A percentile compares a stretch with the other conserved stretches of the same genome.
phyloP scores from a whole-genome alignment of 2,329 filamentous ascomycete species.

The Colletotrichum godetiae region DNA sequence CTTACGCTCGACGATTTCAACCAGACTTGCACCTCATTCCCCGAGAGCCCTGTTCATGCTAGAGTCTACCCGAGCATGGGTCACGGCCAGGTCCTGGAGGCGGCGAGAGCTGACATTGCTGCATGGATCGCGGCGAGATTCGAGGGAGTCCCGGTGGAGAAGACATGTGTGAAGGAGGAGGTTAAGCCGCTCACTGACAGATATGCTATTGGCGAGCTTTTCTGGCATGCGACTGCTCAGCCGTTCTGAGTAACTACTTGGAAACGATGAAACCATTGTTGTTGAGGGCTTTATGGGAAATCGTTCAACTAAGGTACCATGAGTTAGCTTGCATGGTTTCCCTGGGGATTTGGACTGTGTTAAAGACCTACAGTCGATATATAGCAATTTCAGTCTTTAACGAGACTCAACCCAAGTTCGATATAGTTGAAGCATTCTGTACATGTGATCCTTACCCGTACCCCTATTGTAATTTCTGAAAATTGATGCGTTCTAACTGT shows the following conservation, averaged over 20 bases:
- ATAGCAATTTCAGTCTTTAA: too few species aligned
- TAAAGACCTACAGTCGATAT: too few species aligned
- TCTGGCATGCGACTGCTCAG: not conserved
- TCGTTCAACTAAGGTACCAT: too few species aligned
- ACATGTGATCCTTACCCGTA: too few species aligned
- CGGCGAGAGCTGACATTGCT: slow-evolving; percentile 14
- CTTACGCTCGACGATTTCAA: not conserved
- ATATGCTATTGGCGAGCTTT: slow-evolving; percentile 6
- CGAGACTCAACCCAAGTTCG: too few species aligned
- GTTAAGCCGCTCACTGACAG: slow-evolving; percentile 4
- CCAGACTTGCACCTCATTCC: slow-evolving; percentile 14
- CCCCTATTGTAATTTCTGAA: too few species aligned
- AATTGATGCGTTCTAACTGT: too few species aligned
- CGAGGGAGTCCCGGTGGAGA: slow-evolving; percentile 3
- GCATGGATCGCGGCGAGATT: slow-evolving; percentile 19
- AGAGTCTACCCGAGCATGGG: slow-evolving; percentile 19
- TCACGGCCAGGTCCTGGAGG: slow-evolving; percentile 18
- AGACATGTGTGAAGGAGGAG: slow-evolving; percentile 7
- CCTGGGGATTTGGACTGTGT: too few species aligned
- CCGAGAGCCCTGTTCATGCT: slow-evolving; percentile 2
- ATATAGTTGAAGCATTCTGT: too few species aligned
- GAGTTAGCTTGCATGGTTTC: too few species aligned
- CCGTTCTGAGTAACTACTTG: not conserved
- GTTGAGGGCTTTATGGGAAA: too few species aligned
- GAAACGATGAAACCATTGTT: too few species aligned